Evolutionary conservation across 2,329 filamentous ascomycete species (phyloP).

Genomic region (Penicillium sp.): DNA sequence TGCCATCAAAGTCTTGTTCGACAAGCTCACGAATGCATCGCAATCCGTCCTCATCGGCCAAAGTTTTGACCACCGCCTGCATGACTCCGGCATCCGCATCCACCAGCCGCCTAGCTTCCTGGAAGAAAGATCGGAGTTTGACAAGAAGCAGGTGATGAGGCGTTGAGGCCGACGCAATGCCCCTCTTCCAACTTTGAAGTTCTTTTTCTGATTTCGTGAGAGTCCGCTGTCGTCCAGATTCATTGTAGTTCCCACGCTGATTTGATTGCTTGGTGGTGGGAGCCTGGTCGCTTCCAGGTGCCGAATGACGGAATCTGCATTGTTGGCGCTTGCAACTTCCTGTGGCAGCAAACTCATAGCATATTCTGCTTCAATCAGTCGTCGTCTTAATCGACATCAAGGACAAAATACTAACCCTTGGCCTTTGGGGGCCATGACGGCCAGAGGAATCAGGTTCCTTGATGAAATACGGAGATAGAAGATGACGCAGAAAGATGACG

Average conservation of each 20-base stretch:
- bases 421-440: not conserved
- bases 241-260: not conserved
- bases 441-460: not conserved
- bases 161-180: not conserved
- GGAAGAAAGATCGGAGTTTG: conserved; percentile 26
- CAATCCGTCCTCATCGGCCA: conserved; percentile 38
- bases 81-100: conserved; percentile 24
- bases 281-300: not conserved
- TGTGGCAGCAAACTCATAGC: not conserved
- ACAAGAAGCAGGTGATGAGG: not conserved
- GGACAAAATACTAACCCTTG: not conserved
- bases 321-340: not conserved
- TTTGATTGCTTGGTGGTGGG: not conserved
- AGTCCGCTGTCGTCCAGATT: not conserved
- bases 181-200: not conserved
- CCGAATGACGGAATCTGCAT: not conserved
- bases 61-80: conserved; percentile 36
- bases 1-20: conserved; percentile 25
- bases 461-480: not conserved
- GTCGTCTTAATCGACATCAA: not conserved
- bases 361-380: not conserved
- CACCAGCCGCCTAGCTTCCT: conserved; percentile 30
- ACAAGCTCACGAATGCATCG: conserved; percentile 34
- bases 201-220: not conserved
- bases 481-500: too few species aligned